phyloP scores from a whole-genome alignment of 2,329 filamentous ascomycete species.

The Diaporthe vaccinii region DNA sequence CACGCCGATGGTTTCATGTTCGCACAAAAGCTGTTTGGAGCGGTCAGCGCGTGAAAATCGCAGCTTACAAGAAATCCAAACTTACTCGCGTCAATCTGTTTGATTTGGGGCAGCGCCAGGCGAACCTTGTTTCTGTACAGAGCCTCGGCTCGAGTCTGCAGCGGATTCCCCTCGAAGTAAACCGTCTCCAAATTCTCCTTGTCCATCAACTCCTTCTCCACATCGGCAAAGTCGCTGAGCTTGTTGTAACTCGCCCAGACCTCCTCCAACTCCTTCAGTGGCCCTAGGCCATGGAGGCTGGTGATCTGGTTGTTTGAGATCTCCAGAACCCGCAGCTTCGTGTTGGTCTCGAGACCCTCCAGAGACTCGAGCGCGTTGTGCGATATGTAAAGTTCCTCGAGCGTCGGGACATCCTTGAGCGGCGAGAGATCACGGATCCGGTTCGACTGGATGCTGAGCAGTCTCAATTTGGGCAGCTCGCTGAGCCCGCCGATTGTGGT shows the following conservation, averaged over 20 bases:
- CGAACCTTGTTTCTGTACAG: constrained; percentile 95
- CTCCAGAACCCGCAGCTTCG: constrained; percentile 82
- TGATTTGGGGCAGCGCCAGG: constrained; percentile 86
- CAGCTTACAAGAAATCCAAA: constrained; percentile 49
- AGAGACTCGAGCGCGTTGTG: constrained; percentile 90
- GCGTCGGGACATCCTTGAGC: constrained; percentile 77
- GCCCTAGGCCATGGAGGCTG: constrained; percentile 79
- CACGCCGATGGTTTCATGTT: background rate
- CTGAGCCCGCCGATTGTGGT: constrained; percentile 82
- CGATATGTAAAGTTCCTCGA: constrained; percentile 95
- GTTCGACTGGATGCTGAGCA: constrained; percentile 96
- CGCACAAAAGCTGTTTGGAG: constrained; percentile 50
- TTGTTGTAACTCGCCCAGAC: constrained; percentile 95
- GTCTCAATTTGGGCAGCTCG: constrained; percentile 82
- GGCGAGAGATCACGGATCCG: constrained; percentile 84
- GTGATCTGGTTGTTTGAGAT: constrained; percentile 89
- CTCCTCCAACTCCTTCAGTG: constrained; percentile 82
- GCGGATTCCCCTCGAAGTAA: constrained; percentile 95
- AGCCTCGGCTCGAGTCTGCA: constrained; percentile 84
- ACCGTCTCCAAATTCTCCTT: constrained; percentile 88
- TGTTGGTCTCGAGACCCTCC: constrained; percentile 77
- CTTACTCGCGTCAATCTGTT: constrained; percentile 98
- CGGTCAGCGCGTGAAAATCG: constrained; percentile 20
- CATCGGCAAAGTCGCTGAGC: constrained; percentile 82
- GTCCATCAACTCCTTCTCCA: constrained; percentile 81